Evolutionary conservation across 768 basidiomycete species (phyloP), one percentile per base, ranked within the genome.

Genomic region (Suillus plorans): DNA sequence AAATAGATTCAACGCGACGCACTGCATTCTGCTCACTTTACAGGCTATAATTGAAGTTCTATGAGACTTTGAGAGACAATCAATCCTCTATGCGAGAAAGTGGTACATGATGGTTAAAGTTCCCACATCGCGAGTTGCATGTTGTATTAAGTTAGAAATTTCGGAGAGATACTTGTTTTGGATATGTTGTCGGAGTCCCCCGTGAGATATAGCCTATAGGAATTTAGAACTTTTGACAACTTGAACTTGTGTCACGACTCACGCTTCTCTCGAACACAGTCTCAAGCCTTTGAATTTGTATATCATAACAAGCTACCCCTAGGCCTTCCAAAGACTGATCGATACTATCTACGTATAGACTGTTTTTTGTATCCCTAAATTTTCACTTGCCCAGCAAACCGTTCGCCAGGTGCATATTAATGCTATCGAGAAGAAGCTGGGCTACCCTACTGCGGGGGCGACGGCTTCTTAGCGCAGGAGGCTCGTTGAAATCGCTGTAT

Each of bases 171-270:
- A 6, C 41, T 37, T 59, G 5, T 59, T 59, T 59, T 31, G 58
- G 58, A 59, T 42, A 42, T 59, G 58, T 59, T 59, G 25, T 20
- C 58, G 58, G 58, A 42, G 58, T 18, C 13, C 57, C 57, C 25
- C 39, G 52, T 34, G 18, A 20, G 31, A 41, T 10, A 28, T 58
- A n/a, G n/a, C n/a, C n/a, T n/a, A n/a, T n/a, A 18, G 39, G 22
- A 34, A 53, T 53, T 53, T 34, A 20, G 31, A 36, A 28, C 53
- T 34, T 34, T 20, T 6, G 34, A 12, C 53, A n/a, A 55, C 34
- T 53, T 53, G 52, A n/a, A 55, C 34, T 53, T 53, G 52, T 18
- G 9, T 53, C 8, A n/a, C n/a, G n/a, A n/a, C n/a, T n/a, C n/a
- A 18, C 22, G 18, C 18, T 22, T 31, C 41, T 42, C 18, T 31